phyloP scores from a whole-genome alignment of 2,329 filamentous ascomycete species.

The Xylaria sp. region DNA sequence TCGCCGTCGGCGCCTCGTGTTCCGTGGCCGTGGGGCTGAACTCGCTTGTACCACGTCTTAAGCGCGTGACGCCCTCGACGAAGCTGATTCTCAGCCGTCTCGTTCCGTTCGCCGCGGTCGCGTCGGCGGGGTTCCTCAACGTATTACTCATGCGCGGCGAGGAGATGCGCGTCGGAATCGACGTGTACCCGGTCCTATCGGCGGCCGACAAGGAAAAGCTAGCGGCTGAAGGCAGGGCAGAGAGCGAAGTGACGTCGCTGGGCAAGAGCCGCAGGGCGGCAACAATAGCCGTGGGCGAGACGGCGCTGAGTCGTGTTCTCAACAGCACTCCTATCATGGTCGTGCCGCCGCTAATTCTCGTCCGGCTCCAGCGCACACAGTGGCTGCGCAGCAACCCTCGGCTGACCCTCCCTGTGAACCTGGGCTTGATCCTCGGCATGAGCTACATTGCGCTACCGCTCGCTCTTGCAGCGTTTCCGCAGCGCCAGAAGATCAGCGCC shows the following conservation, averaged over 20 bases:
- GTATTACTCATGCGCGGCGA: conserved; percentile 98
- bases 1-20: conserved; percentile 93
- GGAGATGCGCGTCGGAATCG: conserved; percentile 92
- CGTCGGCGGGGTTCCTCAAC: conserved; percentile 89
- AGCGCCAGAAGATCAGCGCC: conserved; percentile 83
- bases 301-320: conserved; percentile 87
- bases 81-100: conserved; percentile 83
- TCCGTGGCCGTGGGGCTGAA: conserved; percentile 93
- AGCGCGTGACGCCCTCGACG: conserved; percentile 77
- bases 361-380: conserved; percentile 82
- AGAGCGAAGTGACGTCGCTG: conserved; percentile 74
- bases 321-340: conserved; percentile 99
- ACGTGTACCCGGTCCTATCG: conserved; percentile 85
- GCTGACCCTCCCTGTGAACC: conserved; percentile 82
- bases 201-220: conserved; percentile 72
- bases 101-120: conserved; percentile 95
- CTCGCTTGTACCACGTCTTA: conserved; percentile 85
- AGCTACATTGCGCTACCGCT: conserved; percentile 89
- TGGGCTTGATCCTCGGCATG: conserved; percentile 86
- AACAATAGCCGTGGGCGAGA: conserved; percentile 89
- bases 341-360: conserved; percentile 85
- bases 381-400: conserved; percentile 84
- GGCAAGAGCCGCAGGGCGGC: conserved; percentile 91
- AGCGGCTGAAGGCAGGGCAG: conserved; percentile 66
- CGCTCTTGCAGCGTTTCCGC: conserved; percentile 91